phyloP scores from a whole-genome alignment of 2,329 filamentous ascomycete genomes.

The Aspergillus viridinutans region DNA sequence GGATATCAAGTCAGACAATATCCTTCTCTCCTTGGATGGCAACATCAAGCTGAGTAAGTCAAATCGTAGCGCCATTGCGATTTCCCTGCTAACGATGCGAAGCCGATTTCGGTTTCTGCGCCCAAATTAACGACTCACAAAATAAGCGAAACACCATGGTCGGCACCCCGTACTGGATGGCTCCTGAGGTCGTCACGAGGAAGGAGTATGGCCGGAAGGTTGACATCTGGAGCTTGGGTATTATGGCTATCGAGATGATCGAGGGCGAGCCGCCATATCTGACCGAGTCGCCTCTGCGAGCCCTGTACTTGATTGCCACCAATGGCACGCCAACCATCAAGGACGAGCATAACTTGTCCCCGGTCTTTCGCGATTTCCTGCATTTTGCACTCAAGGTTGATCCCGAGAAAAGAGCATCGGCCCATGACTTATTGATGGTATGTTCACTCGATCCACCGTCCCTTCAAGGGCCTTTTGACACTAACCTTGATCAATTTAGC shows the following conservation, averaged over 20 bases:
- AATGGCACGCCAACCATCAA: slow-evolving; percentile 95
- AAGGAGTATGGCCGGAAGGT: slow-evolving; percentile 99
- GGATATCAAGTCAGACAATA: slow-evolving; percentile 99
- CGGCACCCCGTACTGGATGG: slow-evolving; percentile 99
- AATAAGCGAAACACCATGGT: slow-evolving; percentile 99
- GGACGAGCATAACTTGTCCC: slow-evolving; percentile 76
- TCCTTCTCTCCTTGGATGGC: slow-evolving; percentile 85
- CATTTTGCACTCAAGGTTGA: slow-evolving; percentile 93
- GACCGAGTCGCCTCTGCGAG: slow-evolving; percentile 87
- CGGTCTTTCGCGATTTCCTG: slow-evolving; percentile 85
- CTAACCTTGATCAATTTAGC: slow-evolving; percentile 46
- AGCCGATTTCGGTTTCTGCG: slow-evolving; percentile 99
- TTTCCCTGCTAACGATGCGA: slow-evolving; percentile 19
- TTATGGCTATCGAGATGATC: slow-evolving; percentile 99
- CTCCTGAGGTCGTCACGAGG: slow-evolving; percentile 91
- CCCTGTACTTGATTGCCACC: slow-evolving; percentile 92
- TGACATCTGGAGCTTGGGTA: slow-evolving; percentile 96
- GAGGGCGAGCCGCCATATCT: slow-evolving; percentile 96
- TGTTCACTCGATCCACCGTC: slow-evolving; percentile 35
- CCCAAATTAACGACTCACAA: slow-evolving; percentile 94
- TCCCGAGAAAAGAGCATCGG: slow-evolving; percentile 92
- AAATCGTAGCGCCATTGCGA: background rate
- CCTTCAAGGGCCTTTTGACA: background rate
- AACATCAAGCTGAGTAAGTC: slow-evolving; percentile 92
- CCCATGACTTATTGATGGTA: slow-evolving; percentile 88